Percentiles rank a stretch among this genome's conserved stretches.
Evolutionary conservation across 2,329 filamentous ascomycete genomes (phyloP).

Genomic region (Diaporthe helianthi): DNA sequence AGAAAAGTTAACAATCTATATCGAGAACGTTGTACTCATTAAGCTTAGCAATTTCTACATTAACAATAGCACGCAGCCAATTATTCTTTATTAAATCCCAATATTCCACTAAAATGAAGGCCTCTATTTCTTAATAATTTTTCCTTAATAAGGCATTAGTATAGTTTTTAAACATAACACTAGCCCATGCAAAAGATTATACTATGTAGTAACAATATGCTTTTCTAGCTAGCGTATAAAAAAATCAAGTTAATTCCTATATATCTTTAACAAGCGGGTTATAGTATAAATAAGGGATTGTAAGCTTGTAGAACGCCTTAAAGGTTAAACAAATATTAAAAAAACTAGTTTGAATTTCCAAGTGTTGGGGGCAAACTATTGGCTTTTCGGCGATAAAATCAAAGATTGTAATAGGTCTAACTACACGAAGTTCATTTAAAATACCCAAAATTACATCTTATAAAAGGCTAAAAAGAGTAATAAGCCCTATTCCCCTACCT

Average conservation of each 20-base stretch:
- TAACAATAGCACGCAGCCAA: not conserved
- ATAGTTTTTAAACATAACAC: not conserved
- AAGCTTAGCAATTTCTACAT: not conserved
- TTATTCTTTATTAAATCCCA: not conserved
- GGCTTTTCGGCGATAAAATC: not conserved
- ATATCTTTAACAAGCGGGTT: not conserved
- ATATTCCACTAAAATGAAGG: not conserved
- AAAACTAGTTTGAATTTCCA: not conserved
- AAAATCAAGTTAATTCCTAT: not conserved
- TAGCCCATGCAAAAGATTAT: not conserved
- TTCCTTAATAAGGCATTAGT: not conserved
- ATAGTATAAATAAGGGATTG: not conserved
- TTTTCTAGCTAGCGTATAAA: not conserved
- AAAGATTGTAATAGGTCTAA: not conserved
- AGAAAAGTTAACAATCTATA: not conserved
- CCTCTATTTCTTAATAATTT: not conserved
- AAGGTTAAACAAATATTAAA: not conserved
- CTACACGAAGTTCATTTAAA: not conserved
- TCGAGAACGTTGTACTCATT: not conserved
- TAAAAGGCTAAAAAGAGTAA: not conserved
- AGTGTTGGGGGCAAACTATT: not conserved
- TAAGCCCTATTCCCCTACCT: not conserved
- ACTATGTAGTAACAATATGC: not conserved
- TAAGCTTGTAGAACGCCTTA: not conserved
- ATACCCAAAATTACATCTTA: not conserved